Evolutionary conservation across 106 monocot genomes (phyloP), one percentile per base, ranked within the genome.

Genomic region (Triglochin maritima): DNA sequence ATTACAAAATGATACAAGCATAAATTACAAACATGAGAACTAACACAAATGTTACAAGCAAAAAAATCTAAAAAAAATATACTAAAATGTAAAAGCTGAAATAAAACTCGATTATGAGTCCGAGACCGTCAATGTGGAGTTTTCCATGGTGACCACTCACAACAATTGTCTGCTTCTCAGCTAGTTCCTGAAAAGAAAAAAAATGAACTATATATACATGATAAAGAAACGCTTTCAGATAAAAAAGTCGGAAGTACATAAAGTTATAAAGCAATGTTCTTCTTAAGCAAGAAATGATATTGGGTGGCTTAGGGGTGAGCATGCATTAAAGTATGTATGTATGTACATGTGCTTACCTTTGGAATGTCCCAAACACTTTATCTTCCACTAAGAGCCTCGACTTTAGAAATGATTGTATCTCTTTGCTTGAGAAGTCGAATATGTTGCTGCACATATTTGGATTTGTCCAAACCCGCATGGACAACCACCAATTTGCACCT

Each of bases 141-240:
- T 85, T 82, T 56, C 80, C 95, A 72, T 96, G 95, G 77, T 96
- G 95, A 46, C 95, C 95, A 42, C 95, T 96, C 16, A 82, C 81
- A 29, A 96, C 47, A 51, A 88, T 82, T 7, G 73, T 83, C 15
- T 83, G 80, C 56, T 83, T 81, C 14, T 69, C 76, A n/a, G 65
- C 60, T 51, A 91, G 62, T 58, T 90, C 95, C 95, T 95, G 85
- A 56, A 67, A 62, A 12, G 41, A 42, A 47, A 48, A 17, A 73
- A 59, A 14, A 59, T 13, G 17, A 17, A 17, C 11, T 6, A 17
- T 17, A 59, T 13, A 59, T 59, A 29, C 29, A 29, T 29, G 29
- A 29, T 0, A 29, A 29, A n/a, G n/a, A n/a, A n/a, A n/a, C n/a
- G n/a, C n/a, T n/a, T n/a, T n/a, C n/a, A 29, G 29, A 29, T 29